Evolutionary conservation across 2,329 filamentous ascomycete genomes (phyloP).

Genomic region (Berkeleyomyces basicola): DNA sequence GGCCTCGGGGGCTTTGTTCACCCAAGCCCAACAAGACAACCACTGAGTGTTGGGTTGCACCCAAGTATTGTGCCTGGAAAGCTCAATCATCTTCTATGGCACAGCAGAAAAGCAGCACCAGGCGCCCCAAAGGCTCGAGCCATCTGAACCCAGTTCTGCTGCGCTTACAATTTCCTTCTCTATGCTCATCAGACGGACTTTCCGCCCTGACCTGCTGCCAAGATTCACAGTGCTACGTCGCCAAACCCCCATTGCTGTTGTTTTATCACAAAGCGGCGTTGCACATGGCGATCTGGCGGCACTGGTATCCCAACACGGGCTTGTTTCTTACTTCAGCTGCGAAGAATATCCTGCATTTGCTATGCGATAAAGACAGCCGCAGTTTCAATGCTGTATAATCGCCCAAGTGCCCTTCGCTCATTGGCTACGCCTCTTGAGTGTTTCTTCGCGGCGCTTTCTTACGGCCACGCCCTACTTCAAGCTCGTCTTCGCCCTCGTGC

Average conservation of each 20-base stretch:
- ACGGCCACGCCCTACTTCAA: neutral
- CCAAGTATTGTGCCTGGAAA: no score
- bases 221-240: neutral
- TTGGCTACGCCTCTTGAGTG: neutral
- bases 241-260: neutral
- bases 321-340: neutral
- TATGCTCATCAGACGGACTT: neutral
- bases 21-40: no score
- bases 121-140: neutral
- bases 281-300: neutral
- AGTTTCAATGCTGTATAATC: slow-evolving; percentile 1
- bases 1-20: no score
- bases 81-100: neutral
- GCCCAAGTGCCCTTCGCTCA: neutral
- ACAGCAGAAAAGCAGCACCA: neutral
- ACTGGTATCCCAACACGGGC: neutral
- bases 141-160: neutral
- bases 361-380: neutral
- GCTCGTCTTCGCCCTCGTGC: neutral
- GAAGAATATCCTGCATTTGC: neutral
- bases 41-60: no score
- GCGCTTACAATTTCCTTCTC: slow-evolving; percentile 1
- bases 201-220: neutral
- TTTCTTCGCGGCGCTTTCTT: neutral
- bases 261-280: neutral